Conservation (phyloP, 2,329 filamentous ascomycete genomes). For the Malbranchea zuffiana region DNA sequence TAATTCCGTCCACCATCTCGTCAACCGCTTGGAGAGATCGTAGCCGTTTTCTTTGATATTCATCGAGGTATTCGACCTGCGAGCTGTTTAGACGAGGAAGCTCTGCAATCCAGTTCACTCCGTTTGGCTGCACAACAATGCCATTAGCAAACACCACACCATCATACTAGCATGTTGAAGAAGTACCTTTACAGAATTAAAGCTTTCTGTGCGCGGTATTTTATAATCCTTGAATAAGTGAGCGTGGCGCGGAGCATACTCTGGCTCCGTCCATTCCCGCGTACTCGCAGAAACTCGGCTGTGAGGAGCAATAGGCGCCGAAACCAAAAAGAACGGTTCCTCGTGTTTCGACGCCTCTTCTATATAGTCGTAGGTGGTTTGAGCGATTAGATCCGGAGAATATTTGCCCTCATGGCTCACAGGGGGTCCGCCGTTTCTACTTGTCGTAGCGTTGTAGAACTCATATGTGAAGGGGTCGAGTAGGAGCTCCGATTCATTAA, state of each 20-base stretch:
- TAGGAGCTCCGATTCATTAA: slow-evolving; percentile 49
- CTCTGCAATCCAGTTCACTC: slow-evolving; percentile 37
- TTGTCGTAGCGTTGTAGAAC: slow-evolving; percentile 53
- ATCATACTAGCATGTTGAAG: too few species aligned
- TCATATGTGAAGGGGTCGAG: slow-evolving; percentile 57
- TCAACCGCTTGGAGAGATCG: slow-evolving; percentile 44
- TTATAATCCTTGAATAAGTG: slow-evolving; percentile 47
- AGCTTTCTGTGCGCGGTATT: slow-evolving; percentile 51
- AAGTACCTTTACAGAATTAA: slow-evolving; percentile 50
- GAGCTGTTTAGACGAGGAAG: slow-evolving; percentile 37
- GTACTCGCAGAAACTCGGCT: too few species aligned
- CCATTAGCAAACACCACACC: too few species aligned
- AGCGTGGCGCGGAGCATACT: slow-evolving; percentile 48
- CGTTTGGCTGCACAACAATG: too few species aligned
- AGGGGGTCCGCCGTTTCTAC: slow-evolving; percentile 46
- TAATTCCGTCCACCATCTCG: slow-evolving; percentile 41
- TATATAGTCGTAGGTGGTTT: slow-evolving; percentile 48
- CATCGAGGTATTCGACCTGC: slow-evolving; percentile 42
- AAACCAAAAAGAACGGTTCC: slow-evolving; percentile 54
- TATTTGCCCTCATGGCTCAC: slow-evolving; percentile 45
- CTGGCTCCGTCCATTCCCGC: too few species aligned
- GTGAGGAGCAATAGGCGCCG: slow-evolving; percentile 57
- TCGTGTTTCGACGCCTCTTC: slow-evolving; percentile 44
- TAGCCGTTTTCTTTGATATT: slow-evolving; percentile 42
- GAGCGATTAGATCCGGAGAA: slow-evolving; percentile 47